Evolutionary conservation across 2,329 filamentous ascomycete species (phyloP).

Genomic region (Thermoascus crustaceus): DNA sequence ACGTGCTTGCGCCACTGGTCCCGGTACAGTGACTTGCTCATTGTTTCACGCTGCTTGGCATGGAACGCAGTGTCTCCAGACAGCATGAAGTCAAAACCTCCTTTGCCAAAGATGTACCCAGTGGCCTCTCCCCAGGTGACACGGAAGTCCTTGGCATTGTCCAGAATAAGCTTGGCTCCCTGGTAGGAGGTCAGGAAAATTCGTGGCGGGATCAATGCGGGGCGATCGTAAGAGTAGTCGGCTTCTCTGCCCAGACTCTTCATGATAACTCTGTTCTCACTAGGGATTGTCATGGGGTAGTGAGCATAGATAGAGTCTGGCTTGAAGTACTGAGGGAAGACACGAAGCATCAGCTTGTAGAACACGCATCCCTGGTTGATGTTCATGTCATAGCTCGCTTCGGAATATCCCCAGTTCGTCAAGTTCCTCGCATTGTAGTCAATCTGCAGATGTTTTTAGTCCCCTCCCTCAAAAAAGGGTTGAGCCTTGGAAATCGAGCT

Average conservation of each 20-base stretch:
- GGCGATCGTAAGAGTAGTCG: conserved; percentile 62
- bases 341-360: conserved; percentile 73
- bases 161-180: conserved; percentile 54
- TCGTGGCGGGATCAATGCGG: conserved; percentile 42
- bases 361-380: conserved; percentile 76
- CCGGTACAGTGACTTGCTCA: conserved; percentile 52
- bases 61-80: conserved; percentile 45
- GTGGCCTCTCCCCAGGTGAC: conserved; percentile 58
- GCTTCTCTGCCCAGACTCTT: conserved; percentile 58
- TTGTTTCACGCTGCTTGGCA: conserved; percentile 43
- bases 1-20: conserved; percentile 56
- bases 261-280: conserved; percentile 64
- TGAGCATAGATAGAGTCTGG: conserved; percentile 73
- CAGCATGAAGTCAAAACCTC: conserved; percentile 50
- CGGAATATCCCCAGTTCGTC: conserved; percentile 77
- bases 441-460: conserved; percentile 18
- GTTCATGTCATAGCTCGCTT: conserved; percentile 62
- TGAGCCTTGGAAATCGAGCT: conserved; percentile 1
- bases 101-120: conserved; percentile 53
- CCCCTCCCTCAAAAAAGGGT: conserved; percentile 13
- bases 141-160: conserved; percentile 54
- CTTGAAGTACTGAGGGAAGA: conserved; percentile 73
- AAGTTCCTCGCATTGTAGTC: conserved; percentile 67
- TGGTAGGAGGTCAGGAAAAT: conserved; percentile 54
- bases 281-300: conserved; percentile 62